A percentile compares a stretch with the other conserved stretches of the same genome.
Conservation (phyloP, 106 monocot species). For the Dactylorhiza incarnata region DNA sequence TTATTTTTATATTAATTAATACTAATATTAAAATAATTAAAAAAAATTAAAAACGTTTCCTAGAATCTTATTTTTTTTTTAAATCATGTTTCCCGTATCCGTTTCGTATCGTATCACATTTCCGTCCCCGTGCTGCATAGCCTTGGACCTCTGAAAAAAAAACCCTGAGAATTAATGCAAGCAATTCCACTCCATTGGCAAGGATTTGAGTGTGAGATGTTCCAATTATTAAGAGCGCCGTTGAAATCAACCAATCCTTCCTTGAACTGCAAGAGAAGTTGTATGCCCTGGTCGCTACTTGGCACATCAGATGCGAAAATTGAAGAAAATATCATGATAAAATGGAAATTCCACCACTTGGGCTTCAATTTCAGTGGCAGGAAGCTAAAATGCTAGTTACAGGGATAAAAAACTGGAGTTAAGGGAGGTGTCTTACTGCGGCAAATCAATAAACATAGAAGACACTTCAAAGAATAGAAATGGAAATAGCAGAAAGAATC, state of each 20-base stretch:
- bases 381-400: background rate
- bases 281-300: conserved; percentile 5
- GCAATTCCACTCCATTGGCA: conserved; percentile 59
- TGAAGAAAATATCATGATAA: background rate
- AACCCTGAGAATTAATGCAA: conserved; percentile 27
- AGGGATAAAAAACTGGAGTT: background rate
- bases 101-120: too few relatives aligned
- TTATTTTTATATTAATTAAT: too few relatives aligned
- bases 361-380: background rate
- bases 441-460: background rate
- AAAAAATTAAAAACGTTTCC: too few relatives aligned
- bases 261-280: conserved; percentile 45
- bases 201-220: conserved; percentile 19
- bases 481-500: background rate
- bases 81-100: too few relatives aligned
- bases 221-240: conserved; percentile 40
- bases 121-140: too few relatives aligned
- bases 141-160: too few relatives aligned
- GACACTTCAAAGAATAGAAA: background rate
- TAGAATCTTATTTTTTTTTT: too few relatives aligned
- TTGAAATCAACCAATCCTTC: conserved; percentile 28
- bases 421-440: background rate
- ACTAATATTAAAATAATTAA: too few relatives aligned
- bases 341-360: conserved; percentile 4
- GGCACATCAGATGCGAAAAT: background rate